These are phyloP conservation scores for Elaeagnus macrophylla DNA, from an alignment of 306 rosid genomes.

Conservation along the genomic window DNA sequence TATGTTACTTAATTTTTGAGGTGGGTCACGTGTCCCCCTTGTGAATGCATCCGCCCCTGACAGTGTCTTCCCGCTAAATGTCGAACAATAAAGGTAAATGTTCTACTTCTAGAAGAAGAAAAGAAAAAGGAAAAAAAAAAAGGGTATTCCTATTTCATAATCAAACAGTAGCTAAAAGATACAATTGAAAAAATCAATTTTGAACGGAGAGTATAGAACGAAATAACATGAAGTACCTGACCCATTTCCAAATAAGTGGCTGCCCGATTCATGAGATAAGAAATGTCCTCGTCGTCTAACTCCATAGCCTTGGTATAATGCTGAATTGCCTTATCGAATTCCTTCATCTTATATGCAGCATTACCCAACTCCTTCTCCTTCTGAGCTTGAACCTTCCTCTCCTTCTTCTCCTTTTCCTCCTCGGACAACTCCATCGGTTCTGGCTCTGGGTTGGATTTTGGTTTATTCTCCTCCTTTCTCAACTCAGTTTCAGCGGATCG, in stretches of 20 bases:
- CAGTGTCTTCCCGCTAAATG: too few relatives aligned
- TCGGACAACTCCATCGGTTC: slow-evolving; percentile 43
- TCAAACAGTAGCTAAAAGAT: too few relatives aligned
- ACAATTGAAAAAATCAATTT: neutral
- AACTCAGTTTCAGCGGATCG: slow-evolving; percentile 58
- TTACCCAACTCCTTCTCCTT: slow-evolving; percentile 86
- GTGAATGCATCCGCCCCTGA: too few relatives aligned
- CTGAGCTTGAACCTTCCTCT: slow-evolving; percentile 58
- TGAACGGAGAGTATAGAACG: neutral
- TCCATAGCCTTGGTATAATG: slow-evolving; percentile 78
- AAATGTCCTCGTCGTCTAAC: slow-evolving; percentile 75
- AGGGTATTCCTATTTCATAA: too few relatives aligned
- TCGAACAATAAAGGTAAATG: too few relatives aligned
- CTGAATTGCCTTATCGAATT: slow-evolving; percentile 68
- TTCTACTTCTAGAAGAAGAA: too few relatives aligned
- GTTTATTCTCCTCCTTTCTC: slow-evolving; percentile 6
- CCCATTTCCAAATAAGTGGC: slow-evolving; percentile 93
- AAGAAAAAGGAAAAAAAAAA: too few relatives aligned
- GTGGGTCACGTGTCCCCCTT: too few relatives aligned
- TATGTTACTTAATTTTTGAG: too few relatives aligned
- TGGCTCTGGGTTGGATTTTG: slow-evolving; percentile 25
- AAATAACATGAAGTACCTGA: slow-evolving; percentile 39
- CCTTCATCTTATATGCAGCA: slow-evolving; percentile 88
- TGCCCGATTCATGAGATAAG: slow-evolving; percentile 71
- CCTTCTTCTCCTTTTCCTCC: slow-evolving; percentile 47